A percentile compares a stretch with the other conserved stretches of the same genome.
These are phyloP conservation scores for Xenoacremonium recifei DNA, from an alignment of 2,329 filamentous ascomycete genomes.

Conservation along the genomic window DNA sequence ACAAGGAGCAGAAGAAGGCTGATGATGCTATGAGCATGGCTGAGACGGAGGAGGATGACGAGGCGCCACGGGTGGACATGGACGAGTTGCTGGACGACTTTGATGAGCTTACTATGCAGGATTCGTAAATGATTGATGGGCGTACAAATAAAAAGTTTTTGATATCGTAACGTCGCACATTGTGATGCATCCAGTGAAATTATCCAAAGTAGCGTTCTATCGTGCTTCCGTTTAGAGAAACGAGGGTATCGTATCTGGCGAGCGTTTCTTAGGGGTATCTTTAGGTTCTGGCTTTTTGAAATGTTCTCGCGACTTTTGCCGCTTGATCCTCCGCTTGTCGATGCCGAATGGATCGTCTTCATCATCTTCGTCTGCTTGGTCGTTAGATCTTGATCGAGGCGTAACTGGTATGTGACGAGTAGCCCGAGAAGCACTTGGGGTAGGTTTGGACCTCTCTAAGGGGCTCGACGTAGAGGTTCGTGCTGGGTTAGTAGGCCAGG, in stretches of 20 bases:
- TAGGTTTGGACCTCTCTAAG: constrained; percentile 7
- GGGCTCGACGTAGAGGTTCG: constrained; percentile 6
- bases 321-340: constrained; percentile 26
- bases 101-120: constrained; percentile 65
- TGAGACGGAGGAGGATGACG: constrained; percentile 63
- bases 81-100: constrained; percentile 88
- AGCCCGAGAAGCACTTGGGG: constrained; percentile 1
- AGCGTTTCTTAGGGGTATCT: constrained; percentile 17
- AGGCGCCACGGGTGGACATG: constrained; percentile 70
- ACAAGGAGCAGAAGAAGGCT: constrained; percentile 63
- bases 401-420: neutral
- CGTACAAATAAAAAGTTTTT: constrained; percentile 21
- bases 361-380: constrained; percentile 20
- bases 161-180: neutral
- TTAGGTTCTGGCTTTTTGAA: constrained; percentile 15
- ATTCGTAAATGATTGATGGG: constrained; percentile 34
- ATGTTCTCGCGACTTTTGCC: constrained; percentile 31
- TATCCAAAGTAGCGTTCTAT: neutral
- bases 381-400: neutral
- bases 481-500: constrained; percentile 15
- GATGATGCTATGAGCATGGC: constrained; percentile 69
- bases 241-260: constrained; percentile 34
- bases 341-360: constrained; percentile 37
- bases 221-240: constrained; percentile 30
- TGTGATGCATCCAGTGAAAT: neutral